Percentiles rank a stretch among this genome's conserved stretches.
These are phyloP conservation scores for Lachancea thermotolerans DNA, from an alignment of 805 yeast species.

Conservation along the genomic window DNA sequence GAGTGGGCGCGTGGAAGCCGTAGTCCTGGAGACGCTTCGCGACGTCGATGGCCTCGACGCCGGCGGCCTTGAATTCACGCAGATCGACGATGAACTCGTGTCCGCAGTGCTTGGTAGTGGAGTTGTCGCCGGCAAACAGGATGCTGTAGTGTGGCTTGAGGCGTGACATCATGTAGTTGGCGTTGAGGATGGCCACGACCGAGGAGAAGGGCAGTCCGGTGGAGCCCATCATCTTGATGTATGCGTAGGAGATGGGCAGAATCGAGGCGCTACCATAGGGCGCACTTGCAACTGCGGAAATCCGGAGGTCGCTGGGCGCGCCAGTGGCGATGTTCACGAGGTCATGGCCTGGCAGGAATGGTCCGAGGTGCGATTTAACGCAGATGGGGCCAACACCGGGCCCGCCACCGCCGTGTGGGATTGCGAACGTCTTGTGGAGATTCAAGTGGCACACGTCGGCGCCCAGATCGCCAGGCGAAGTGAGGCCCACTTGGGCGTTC, in stretches of 20 bases:
- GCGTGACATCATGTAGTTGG: conserved; percentile 88
- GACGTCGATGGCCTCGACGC: conserved; percentile 91
- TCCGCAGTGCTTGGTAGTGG: conserved; percentile 70
- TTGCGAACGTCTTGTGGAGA: conserved; percentile 94
- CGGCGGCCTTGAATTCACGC: conserved; percentile 70
- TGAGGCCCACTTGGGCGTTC: conserved; percentile 98
- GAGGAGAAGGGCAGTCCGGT: conserved; percentile 80
- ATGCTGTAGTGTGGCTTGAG: conserved; percentile 66
- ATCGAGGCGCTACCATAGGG: conserved; percentile 95
- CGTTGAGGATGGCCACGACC: conserved; percentile 84
- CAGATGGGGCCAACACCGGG: conserved; percentile 99
- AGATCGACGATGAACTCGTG: conserved; percentile 94
- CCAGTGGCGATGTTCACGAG: conserved; percentile 45
- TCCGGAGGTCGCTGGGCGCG: conserved; percentile 40
- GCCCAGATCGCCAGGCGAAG: conserved; percentile 95
- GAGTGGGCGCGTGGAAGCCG: conserved; percentile 98
- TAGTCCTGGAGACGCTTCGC: conserved; percentile 97
- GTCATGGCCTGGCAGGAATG: conserved; percentile 77
- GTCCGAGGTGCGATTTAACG: conserved; percentile 72
- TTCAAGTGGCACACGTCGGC: conserved; percentile 98
- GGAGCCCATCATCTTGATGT: conserved; percentile 91
- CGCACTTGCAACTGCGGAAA: conserved; percentile 80
- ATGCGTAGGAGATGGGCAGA: conserved; percentile 88
- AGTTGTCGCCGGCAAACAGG: conserved; percentile 48
- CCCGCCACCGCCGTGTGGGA: conserved; percentile 99